phyloP scores from a whole-genome alignment of 176 grass and related monocot genomes.

The Tuctoria greenei region DNA sequence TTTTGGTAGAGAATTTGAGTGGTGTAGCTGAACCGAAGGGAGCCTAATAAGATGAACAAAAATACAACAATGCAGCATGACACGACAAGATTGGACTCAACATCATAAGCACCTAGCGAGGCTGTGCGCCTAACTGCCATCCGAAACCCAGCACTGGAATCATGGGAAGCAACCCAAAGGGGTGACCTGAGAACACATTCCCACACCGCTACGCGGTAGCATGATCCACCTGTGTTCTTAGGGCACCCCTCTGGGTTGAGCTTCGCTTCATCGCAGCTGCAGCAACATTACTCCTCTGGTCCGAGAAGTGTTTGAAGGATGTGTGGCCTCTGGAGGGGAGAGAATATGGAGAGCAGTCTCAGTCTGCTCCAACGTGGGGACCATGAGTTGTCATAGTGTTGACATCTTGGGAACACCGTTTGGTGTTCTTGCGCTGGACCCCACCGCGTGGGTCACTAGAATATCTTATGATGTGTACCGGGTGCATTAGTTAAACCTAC shows the following conservation, averaged over 20 bases:
- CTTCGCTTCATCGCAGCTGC: neutral
- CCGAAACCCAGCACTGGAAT: neutral
- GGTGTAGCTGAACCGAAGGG: too few relatives aligned
- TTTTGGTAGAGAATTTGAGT: too few relatives aligned
- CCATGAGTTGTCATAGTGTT: conserved; percentile 16
- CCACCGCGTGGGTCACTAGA: neutral
- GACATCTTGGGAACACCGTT: conserved; percentile 20
- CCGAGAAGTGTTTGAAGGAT: neutral
- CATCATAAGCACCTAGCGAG: neutral
- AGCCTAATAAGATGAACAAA: too few relatives aligned
- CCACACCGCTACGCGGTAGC: neutral
- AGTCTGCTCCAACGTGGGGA: neutral
- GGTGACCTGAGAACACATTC: conserved; percentile 38
- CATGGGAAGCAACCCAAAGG: conserved; percentile 27
- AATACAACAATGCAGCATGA: too few relatives aligned
- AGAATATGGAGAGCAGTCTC: neutral
- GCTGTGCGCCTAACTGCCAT: neutral
- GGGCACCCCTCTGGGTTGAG: conserved; percentile 7
- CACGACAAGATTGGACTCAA: too few relatives aligned
- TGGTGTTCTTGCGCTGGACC: neutral
- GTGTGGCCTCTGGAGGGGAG: neutral
- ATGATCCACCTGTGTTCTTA: conserved; percentile 7
- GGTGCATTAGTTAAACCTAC: neutral
- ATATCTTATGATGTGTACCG: neutral
- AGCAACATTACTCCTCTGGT: too few relatives aligned